A percentile compares a stretch with the other conserved stretches of the same genome.
Conservation (phyloP, 148 eudicot species). For the Silene latifolia region DNA sequence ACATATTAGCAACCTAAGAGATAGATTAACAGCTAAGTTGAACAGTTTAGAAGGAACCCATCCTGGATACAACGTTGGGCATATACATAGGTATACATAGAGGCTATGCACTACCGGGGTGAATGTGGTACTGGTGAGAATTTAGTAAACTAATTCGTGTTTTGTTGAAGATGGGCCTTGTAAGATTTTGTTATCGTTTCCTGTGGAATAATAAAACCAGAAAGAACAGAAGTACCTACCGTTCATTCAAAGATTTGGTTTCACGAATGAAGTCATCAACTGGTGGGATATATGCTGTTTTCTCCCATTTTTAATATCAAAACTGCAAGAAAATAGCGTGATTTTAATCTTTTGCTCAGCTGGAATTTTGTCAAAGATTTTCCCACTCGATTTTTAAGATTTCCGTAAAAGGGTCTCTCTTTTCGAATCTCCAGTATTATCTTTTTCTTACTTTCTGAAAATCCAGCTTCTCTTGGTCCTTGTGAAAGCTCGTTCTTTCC, state of each 20-base stretch:
- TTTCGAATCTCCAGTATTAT: background rate
- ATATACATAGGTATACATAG: background rate
- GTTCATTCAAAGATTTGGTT: too few relatives aligned
- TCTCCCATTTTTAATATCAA: background rate
- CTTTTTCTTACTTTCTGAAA: background rate
- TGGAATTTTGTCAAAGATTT: background rate
- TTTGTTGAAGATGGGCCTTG: too few relatives aligned
- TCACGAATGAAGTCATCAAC: background rate
- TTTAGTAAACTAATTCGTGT: background rate
- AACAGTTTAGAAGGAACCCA: background rate
- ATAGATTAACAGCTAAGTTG: background rate
- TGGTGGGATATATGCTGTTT: background rate
- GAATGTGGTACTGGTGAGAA: background rate
- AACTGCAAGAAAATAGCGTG: background rate
- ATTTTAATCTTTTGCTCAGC: background rate
- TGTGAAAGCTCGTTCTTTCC: background rate
- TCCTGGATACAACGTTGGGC: background rate
- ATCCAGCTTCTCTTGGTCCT: background rate
- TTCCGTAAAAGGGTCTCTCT: background rate
- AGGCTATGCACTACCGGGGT: background rate
- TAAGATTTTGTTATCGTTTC: too few relatives aligned
- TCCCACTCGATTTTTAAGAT: background rate
- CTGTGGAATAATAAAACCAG: too few relatives aligned
- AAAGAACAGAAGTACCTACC: too few relatives aligned
- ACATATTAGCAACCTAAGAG: background rate